A percentile compares a stretch with the other conserved stretches of the same genome.
Conservation (phyloP, 768 basidiomycete species). For the Lyophyllum shimeji region DNA sequence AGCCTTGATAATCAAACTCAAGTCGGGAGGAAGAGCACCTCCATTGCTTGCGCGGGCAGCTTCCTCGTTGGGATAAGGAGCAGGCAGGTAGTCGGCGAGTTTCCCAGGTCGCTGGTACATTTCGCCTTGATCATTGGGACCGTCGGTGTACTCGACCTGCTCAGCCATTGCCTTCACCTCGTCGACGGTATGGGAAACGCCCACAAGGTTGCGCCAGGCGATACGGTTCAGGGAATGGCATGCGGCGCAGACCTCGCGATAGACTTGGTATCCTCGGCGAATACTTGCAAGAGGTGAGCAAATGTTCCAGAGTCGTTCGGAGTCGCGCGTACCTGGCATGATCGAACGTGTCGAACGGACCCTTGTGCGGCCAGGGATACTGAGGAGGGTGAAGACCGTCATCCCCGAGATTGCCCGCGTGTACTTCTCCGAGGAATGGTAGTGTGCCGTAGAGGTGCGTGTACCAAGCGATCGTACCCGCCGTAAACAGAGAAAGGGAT, state of each 20-base stretch:
- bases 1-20: constrained; percentile 96
- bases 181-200: constrained; percentile 93
- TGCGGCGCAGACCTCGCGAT: constrained; percentile 98
- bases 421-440: constrained; percentile 89
- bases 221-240: constrained; percentile 99
- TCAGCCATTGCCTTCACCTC: constrained; percentile 92
- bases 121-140: constrained; percentile 91
- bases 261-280: constrained; percentile 94
- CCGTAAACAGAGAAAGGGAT: constrained; percentile 74
- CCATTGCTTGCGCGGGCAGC: constrained; percentile 92
- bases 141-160: constrained; percentile 95
- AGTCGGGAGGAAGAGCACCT: constrained; percentile 95
- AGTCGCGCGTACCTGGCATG: constrained; percentile 78
- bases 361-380: constrained; percentile 93
- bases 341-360: constrained; percentile 88
- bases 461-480: constrained; percentile 95
- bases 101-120: constrained; percentile 99
- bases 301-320: constrained; percentile 9
- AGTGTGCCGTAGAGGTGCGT: constrained; percentile 88
- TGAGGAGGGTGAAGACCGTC: constrained; percentile 88
- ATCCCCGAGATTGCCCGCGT: constrained; percentile 90
- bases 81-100: constrained; percentile 94
- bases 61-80: constrained; percentile 96
- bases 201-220: constrained; percentile 99
- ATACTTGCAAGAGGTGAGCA: constrained; percentile 53